Conservation (phyloP, 768 basidiomycete species). For the Naganishia antarctica region DNA sequence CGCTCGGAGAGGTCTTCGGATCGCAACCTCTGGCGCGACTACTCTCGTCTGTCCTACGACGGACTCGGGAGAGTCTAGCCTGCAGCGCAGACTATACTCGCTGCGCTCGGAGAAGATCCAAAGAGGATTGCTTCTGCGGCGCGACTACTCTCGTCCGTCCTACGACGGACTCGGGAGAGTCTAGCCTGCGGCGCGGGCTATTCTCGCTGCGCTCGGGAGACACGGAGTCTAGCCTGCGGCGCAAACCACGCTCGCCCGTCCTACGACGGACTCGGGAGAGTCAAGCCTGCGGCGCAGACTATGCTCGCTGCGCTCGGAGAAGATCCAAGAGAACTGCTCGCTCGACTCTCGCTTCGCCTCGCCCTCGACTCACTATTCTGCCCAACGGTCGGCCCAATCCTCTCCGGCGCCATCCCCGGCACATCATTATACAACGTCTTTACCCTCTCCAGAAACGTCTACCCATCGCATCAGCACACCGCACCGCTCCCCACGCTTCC, state of each 20-base stretch:
- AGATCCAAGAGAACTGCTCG: not conserved
- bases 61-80: too few relatives aligned
- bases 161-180: not conserved
- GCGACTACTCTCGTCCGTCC: not conserved
- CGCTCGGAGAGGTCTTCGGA: too few relatives aligned
- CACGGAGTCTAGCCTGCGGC: too few relatives aligned
- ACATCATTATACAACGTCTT: slow-evolving; percentile 84
- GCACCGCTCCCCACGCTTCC: not conserved
- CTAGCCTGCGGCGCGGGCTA: not conserved
- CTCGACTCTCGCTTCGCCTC: not conserved
- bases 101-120: too few relatives aligned
- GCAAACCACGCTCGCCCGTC: too few relatives aligned
- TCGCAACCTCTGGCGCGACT: too few relatives aligned
- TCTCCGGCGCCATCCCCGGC: slow-evolving; percentile 82
- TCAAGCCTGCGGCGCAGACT: too few relatives aligned
- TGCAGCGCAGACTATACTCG: too few relatives aligned
- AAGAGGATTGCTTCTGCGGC: too few relatives aligned
- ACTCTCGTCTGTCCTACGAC: too few relatives aligned
- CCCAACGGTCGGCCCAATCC: slow-evolving; percentile 93
- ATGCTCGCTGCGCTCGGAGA: too few relatives aligned
- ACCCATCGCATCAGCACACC: not conserved
- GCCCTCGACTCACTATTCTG: slow-evolving; percentile 78
- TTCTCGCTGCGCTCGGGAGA: too few relatives aligned
- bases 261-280: not conserved
- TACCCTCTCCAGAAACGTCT: slow-evolving; percentile 88